Conservation (phyloP, 257 asterid species). For the Jacaranda mimosifolia region DNA sequence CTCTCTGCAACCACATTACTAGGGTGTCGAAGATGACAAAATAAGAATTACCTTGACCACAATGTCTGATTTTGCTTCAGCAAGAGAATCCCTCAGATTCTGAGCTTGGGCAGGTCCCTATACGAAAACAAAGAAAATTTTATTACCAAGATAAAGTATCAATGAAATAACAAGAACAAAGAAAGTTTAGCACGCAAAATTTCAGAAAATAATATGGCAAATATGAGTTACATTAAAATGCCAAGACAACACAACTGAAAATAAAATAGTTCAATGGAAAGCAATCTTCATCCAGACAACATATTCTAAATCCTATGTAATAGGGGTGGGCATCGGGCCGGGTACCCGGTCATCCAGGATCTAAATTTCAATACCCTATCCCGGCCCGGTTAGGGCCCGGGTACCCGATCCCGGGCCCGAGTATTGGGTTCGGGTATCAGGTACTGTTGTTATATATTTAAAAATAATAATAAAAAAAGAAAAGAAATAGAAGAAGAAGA, state of each 20-base stretch:
- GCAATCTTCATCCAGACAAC: background rate
- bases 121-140: slow-evolving; percentile 11
- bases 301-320: background rate
- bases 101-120: slow-evolving; percentile 99
- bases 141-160: background rate
- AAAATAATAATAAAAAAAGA: no score
- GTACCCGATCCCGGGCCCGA: no score
- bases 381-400: no score
- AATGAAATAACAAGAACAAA: background rate
- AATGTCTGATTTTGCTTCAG: slow-evolving; percentile 79
- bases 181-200: background rate
- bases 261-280: background rate
- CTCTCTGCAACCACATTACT: background rate
- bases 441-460: no score
- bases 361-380: no score
- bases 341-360: no score
- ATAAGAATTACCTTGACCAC: slow-evolving; percentile 75
- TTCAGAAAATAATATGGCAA: background rate
- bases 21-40: background rate
- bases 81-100: slow-evolving; percentile 85
- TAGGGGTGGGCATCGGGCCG: no score
- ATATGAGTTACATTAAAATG: background rate
- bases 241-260: background rate
- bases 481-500: no score
- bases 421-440: no score